phyloP scores from a whole-genome alignment of 306 rosid species.

The Malus sylvestris region DNA sequence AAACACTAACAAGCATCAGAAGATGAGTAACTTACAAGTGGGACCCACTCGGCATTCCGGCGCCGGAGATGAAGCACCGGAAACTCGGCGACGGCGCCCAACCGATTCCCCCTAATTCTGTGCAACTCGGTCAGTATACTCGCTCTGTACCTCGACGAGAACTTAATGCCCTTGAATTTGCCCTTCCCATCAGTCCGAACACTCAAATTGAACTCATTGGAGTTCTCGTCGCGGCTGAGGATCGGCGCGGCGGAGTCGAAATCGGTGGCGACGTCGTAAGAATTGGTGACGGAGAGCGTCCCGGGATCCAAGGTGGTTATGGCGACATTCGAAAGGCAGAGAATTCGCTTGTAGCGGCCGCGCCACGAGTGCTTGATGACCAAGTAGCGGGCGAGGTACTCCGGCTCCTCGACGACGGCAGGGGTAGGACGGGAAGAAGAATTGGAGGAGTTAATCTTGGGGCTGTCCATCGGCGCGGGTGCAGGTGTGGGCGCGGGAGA shows the following conservation, averaged over 20 bases:
- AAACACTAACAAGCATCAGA: neutral
- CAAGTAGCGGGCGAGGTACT: slow-evolving; percentile 80
- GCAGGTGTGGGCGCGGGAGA: neutral
- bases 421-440: slow-evolving; percentile 20
- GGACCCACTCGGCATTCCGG: slow-evolving; percentile 69
- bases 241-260: slow-evolving; percentile 70
- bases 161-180: slow-evolving; percentile 68
- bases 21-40: slow-evolving; percentile 57
- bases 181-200: slow-evolving; percentile 95
- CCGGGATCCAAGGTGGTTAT: slow-evolving; percentile 76
- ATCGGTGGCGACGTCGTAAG: slow-evolving; percentile 62
- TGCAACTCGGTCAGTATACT: slow-evolving; percentile 90
- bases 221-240: slow-evolving; percentile 72
- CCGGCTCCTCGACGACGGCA: slow-evolving; percentile 64
- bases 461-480: slow-evolving; percentile 40
- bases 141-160: slow-evolving; percentile 79
- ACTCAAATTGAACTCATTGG: slow-evolving; percentile 68
- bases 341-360: slow-evolving; percentile 90
- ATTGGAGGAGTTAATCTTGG: neutral
- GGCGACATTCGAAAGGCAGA: slow-evolving; percentile 61
- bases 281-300: slow-evolving; percentile 76
- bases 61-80: slow-evolving; percentile 88
- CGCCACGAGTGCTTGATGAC: slow-evolving; percentile 98
- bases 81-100: slow-evolving; percentile 71
- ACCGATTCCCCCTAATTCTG: slow-evolving; percentile 67